Conservation (phyloP, 2,329 filamentous ascomycete genomes). For the Cryphonectria naterciae region DNA sequence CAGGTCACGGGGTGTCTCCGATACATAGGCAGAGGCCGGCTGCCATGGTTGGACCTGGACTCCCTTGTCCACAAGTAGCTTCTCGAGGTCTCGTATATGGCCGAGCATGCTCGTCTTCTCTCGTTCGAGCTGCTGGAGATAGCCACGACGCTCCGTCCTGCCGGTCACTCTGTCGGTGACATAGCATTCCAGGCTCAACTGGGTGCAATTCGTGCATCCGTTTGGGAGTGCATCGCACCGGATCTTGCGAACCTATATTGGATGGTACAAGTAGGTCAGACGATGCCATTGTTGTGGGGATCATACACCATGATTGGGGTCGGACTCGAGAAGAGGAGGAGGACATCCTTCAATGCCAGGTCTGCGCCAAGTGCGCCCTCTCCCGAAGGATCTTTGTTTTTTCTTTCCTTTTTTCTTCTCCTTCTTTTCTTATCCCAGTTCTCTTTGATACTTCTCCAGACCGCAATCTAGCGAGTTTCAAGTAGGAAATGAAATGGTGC, state of each 20-base stretch:
- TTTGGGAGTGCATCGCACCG: conserved; percentile 80
- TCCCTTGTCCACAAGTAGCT: conserved; percentile 63
- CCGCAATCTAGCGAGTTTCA: background rate
- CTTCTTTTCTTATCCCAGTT: background rate
- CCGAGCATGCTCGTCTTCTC: conserved; percentile 70
- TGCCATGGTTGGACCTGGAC: conserved; percentile 62
- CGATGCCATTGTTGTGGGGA: background rate
- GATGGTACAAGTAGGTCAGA: background rate
- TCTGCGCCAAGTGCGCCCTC: too few relatives aligned
- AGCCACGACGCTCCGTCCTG: conserved; percentile 76
- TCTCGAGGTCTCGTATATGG: conserved; percentile 70
- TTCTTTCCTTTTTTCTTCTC: too few relatives aligned
- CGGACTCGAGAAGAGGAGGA: background rate
- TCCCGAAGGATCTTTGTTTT: too few relatives aligned
- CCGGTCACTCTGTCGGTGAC: conserved; percentile 88
- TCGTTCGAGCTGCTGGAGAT: conserved; percentile 75
- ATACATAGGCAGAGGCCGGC: conserved; percentile 37
- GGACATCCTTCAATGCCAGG: too few relatives aligned
- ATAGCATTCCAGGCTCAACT: conserved; percentile 76
- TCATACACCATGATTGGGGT: background rate
- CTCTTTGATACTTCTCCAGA: background rate
- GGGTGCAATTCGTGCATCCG: conserved; percentile 80
- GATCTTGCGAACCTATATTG: conserved; percentile 75
- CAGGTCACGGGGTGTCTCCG: conserved; percentile 36
- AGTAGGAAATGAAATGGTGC: background rate